Conservation (phyloP, 805 yeast species). For the Saccharomycopsis sp. region DNA sequence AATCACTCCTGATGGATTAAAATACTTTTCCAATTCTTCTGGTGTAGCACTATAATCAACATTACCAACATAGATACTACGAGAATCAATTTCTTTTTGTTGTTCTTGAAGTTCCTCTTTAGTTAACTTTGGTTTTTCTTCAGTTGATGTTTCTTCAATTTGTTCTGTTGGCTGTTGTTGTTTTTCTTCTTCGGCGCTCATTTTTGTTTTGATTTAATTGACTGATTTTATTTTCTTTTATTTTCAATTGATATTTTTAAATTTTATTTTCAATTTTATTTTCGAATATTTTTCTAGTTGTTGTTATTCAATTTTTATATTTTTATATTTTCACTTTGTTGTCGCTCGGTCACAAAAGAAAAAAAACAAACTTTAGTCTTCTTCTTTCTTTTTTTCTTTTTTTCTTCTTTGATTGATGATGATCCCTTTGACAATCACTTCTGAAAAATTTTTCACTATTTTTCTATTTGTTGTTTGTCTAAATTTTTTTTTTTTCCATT, state of each 20-base stretch:
- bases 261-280: too few species aligned
- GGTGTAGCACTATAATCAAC: slow-evolving; percentile 44
- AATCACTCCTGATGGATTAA: slow-evolving; percentile 38
- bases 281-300: too few species aligned
- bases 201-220: too few species aligned
- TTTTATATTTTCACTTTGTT: too few species aligned
- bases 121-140: slow-evolving; percentile 5
- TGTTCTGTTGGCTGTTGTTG: neutral
- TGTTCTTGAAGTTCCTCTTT: slow-evolving; percentile 28
- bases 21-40: slow-evolving; percentile 41
- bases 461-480: neutral
- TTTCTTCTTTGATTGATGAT: slow-evolving; percentile 1
- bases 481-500: neutral
- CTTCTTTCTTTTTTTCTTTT: neutral
- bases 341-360: too few species aligned
- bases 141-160: neutral
- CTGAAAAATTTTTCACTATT: neutral
- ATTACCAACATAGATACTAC: slow-evolving; percentile 50
- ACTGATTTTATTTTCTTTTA: too few species aligned
- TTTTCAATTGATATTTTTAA: too few species aligned
- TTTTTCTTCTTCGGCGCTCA: slow-evolving; percentile 4
- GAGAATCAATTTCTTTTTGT: slow-evolving; percentile 42
- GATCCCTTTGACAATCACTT: neutral
- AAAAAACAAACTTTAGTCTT: too few species aligned
- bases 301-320: too few species aligned